Evolutionary conservation across 176 grass and related monocot species (phyloP).

Genomic region (Paspalum vaginatum): DNA sequence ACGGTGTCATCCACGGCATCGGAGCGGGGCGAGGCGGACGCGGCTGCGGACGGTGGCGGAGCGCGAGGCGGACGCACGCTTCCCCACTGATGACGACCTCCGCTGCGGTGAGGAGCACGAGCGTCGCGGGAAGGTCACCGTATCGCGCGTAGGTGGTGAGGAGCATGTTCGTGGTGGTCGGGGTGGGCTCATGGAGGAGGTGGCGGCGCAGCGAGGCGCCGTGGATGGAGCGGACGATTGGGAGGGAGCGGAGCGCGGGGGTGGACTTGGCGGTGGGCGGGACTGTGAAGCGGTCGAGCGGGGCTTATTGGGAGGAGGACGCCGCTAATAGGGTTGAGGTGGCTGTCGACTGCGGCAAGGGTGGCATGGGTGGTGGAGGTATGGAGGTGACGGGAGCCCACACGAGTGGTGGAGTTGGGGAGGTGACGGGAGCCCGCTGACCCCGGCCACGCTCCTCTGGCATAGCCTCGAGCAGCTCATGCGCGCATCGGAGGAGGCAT

Average conservation of each 20-base stretch:
- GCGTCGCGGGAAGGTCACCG: constrained; percentile 49
- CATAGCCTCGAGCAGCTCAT: too few species aligned
- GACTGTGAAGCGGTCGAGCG: constrained; percentile 63
- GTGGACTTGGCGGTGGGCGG: constrained; percentile 65
- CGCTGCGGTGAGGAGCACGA: constrained; percentile 57
- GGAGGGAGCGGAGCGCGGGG: constrained; percentile 44
- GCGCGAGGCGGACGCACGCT: too few species aligned
- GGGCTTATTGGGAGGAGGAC: constrained; percentile 14
- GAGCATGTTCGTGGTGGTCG: constrained; percentile 57
- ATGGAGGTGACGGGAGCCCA: constrained; percentile 18
- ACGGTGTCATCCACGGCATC: too few species aligned
- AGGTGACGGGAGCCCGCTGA: too few species aligned
- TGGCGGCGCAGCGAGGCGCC: constrained; percentile 36
- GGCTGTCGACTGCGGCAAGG: constrained; percentile 23
- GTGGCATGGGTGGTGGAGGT: not conserved
- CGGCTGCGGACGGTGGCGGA: too few species aligned
- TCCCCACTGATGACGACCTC: too few species aligned
- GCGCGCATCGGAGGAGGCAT: too few species aligned
- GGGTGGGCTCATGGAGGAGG: constrained; percentile 33
- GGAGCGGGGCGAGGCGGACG: too few species aligned
- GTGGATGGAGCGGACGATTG: constrained; percentile 56
- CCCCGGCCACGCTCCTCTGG: too few species aligned
- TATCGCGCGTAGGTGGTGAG: constrained; percentile 69
- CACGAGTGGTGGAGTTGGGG: too few species aligned
- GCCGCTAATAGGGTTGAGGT: constrained; percentile 20